Percentiles rank a stretch among this genome's conserved stretches.
Conservation (phyloP, 2,329 filamentous ascomycete species). For the Aspergillus sp. region DNA sequence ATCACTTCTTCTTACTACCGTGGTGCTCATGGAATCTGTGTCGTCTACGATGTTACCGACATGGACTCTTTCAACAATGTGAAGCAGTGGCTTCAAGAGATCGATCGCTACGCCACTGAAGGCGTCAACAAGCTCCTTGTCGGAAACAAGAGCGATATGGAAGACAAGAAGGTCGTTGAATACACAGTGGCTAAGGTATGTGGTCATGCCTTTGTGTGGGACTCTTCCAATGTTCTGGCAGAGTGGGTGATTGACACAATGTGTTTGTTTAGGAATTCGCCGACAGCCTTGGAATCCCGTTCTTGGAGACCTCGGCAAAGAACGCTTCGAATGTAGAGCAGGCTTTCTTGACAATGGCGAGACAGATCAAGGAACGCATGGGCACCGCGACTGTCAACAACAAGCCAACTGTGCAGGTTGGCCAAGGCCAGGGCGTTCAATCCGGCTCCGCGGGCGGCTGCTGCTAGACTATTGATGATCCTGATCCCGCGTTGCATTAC, state of each 20-base stretch:
- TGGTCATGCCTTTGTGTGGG: slow-evolving; percentile 7
- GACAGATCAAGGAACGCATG: slow-evolving; percentile 99
- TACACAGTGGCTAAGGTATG: slow-evolving; percentile 98
- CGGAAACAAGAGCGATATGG: slow-evolving; percentile 99
- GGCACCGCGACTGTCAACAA: slow-evolving; percentile 96
- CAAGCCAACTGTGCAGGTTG: slow-evolving; percentile 96
- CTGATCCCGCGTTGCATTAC: slow-evolving; percentile 25
- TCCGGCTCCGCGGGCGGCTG: slow-evolving; percentile 81
- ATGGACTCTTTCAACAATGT: slow-evolving; percentile 99
- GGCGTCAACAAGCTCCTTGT: slow-evolving; percentile 99
- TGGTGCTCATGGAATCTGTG: slow-evolving; percentile 97
- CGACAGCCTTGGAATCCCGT: slow-evolving; percentile 96
- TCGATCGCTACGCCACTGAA: slow-evolving; percentile 98
- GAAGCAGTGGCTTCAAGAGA: slow-evolving; percentile 99
- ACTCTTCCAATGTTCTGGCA: background rate
- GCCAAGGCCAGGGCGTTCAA: slow-evolving; percentile 90
- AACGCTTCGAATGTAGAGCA: slow-evolving; percentile 99
- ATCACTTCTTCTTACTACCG: slow-evolving; percentile 99
- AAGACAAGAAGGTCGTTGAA: slow-evolving; percentile 99
- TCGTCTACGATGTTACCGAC: slow-evolving; percentile 99
- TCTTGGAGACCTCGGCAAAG: slow-evolving; percentile 99
- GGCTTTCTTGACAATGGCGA: slow-evolving; percentile 99
- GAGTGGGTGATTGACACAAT: slow-evolving; percentile 10
- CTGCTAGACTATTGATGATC: slow-evolving; percentile 65
- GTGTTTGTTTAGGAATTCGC: slow-evolving; percentile 76